These are phyloP conservation scores for Suhomyces sp. DNA, from an alignment of 805 yeast genomes.

Conservation along the genomic window DNA sequence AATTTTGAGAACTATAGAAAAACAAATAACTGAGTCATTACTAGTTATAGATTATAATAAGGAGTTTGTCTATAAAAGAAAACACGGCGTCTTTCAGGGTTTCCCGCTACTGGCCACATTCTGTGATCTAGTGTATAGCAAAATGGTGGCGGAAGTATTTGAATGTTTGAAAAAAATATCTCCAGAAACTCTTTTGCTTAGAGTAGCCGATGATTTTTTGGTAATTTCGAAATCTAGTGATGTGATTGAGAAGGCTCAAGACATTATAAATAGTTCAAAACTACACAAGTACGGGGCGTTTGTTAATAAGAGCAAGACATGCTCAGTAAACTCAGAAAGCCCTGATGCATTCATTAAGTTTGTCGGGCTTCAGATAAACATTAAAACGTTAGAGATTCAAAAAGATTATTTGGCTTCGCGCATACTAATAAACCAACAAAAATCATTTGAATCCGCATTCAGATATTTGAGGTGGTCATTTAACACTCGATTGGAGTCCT, in stretches of 20 bases:
- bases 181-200: conserved; percentile 40
- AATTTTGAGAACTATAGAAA: conserved; percentile 42
- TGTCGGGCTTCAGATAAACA: conserved; percentile 29
- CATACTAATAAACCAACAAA: neutral
- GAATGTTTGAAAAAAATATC: conserved; percentile 12
- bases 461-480: conserved; percentile 22
- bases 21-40: conserved; percentile 54
- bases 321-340: conserved; percentile 11
- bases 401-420: conserved; percentile 6
- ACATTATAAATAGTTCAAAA: conserved; percentile 15
- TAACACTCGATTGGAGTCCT: conserved; percentile 17
- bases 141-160: conserved; percentile 45
- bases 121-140: conserved; percentile 71
- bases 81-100: conserved; percentile 81
- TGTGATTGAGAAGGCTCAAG: conserved; percentile 18
- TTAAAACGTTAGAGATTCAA: conserved; percentile 18
- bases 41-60: conserved; percentile 36
- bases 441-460: conserved; percentile 20
- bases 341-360: conserved; percentile 15
- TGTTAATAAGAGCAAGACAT: conserved; percentile 31
- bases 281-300: conserved; percentile 34
- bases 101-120: conserved; percentile 69
- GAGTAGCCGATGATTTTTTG: conserved; percentile 85
- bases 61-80: conserved; percentile 43
- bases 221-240: conserved; percentile 50